phyloP scores from a whole-genome alignment of 225 moss, liverwort and hornwort genomes.

The Rhytidiadelphus loreus region DNA sequence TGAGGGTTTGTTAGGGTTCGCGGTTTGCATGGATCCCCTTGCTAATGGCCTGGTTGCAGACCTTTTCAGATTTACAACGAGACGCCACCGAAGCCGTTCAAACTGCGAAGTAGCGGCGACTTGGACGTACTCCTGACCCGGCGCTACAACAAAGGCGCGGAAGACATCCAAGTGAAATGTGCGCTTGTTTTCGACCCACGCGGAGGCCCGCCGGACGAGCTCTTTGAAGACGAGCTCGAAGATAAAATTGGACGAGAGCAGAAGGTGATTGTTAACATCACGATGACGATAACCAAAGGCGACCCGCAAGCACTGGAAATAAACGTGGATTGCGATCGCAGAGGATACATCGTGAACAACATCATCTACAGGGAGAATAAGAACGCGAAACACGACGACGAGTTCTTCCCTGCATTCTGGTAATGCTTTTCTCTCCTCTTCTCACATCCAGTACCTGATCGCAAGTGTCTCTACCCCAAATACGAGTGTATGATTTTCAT shows the following conservation, averaged over 20 bases:
- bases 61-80: conserved; percentile 25
- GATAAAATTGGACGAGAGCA: conserved; percentile 2
- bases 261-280: conserved; percentile 18
- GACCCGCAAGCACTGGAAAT: conserved; percentile 22
- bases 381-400: not conserved
- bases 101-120: conserved; percentile 4
- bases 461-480: not conserved
- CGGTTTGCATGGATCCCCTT: not conserved
- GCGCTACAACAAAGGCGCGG: conserved; percentile 17
- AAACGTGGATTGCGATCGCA: conserved; percentile 31
- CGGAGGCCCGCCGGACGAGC: conserved; percentile 11
- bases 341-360: conserved; percentile 20
- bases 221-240: conserved; percentile 1
- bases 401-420: conserved; percentile 33
- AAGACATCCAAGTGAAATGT: conserved; percentile 28
- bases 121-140: conserved; percentile 22
- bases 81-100: conserved; percentile 41
- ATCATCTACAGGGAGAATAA: conserved; percentile 20
- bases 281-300: conserved; percentile 24
- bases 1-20: not conserved
- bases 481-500: not conserved
- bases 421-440: not conserved
- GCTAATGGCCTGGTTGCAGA: conserved; percentile 13
- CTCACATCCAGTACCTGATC: not conserved
- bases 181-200: conserved; percentile 22